phyloP scores from a whole-genome alignment of 306 rosid genomes.

The Malus sylvestris region DNA sequence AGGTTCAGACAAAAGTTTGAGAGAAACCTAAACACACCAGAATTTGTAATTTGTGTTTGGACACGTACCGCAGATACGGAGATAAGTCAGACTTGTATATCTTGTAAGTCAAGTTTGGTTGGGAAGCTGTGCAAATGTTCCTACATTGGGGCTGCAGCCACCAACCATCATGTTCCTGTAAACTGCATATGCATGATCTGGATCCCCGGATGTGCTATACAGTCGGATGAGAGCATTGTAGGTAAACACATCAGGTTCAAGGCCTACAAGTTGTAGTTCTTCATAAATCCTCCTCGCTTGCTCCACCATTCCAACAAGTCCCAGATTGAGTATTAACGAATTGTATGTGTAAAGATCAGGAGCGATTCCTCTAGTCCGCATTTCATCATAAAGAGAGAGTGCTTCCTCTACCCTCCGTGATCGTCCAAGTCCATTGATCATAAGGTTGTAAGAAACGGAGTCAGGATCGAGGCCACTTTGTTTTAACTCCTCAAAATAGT shows the following conservation, averaged over 20 bases:
- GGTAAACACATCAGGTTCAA: slow-evolving; percentile 87
- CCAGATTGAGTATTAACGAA: slow-evolving; percentile 69
- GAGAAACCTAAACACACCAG: neutral
- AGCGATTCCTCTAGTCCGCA: slow-evolving; percentile 54
- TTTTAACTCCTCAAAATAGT: slow-evolving; percentile 74
- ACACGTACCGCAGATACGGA: neutral
- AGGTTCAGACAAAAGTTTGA: neutral
- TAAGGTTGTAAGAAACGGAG: slow-evolving; percentile 59
- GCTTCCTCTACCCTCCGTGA: slow-evolving; percentile 63
- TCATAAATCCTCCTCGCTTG: slow-evolving; percentile 64
- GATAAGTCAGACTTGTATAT: neutral
- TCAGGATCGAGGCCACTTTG: slow-evolving; percentile 72
- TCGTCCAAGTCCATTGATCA: slow-evolving; percentile 79
- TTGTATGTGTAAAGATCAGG: slow-evolving; percentile 88
- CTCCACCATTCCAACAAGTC: slow-evolving; percentile 79
- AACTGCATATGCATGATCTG: slow-evolving; percentile 67
- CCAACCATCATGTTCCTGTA: slow-evolving; percentile 83
- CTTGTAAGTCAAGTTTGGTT: slow-evolving; percentile 37
- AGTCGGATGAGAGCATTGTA: slow-evolving; percentile 93
- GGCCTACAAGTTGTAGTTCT: slow-evolving; percentile 61
- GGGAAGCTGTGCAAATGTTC: slow-evolving; percentile 84
- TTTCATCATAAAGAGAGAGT: slow-evolving; percentile 60
- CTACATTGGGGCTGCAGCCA: slow-evolving; percentile 73
- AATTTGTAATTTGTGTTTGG: neutral
- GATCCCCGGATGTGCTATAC: slow-evolving; percentile 56